Base-by-base conservation (phyloP, 202 grass and related monocot species). In the Setaria italica region DNA sequence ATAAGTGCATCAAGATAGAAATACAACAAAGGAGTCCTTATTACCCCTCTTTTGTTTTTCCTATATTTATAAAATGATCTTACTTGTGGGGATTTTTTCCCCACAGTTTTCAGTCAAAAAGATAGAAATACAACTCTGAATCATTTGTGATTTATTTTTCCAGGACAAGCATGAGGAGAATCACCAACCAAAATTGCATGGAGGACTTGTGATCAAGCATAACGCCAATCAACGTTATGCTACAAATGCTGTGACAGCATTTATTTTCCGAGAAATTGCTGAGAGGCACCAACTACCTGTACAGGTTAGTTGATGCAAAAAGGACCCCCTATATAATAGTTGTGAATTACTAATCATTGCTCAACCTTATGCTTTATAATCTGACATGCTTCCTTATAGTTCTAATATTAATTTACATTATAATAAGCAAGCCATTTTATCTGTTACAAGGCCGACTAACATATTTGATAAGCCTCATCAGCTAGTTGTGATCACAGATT, bases 81-180 rank as follows among this genome's bases (percentile, higher is more conserved):
- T 25, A 25, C 25, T 25, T 25, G 25, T 25, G 25, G 25, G 25
- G 25, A 25, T 25, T 25, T 25, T 25, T 25, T 25, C 0, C 25
- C 25, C 25, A 25, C 39, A 41, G 4, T 6, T 39, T 41, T 41
- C 0, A 41, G 39, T 41, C 4, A 41, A 41, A 6, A 41, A 0
- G 33, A 57, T 74, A 83, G 49, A 53, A 76, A 57, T 78, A 17
- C 39, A 55, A 64, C 11, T 79, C 55, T 37, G 6, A 70, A 21
- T 64, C n/a, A 67, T 70, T 51, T 62, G 49, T 63, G 78, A 49
- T 46, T 77, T 79, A 14, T 77, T n/a, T 91, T 81, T 83, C 12
- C 48, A 98, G 96, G 93, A 99, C 77, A 99, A 99, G 80, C 96
- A 99, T 49, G 96, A 99, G 91, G 96, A 99, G 45, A 99, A 99